Evolutionary conservation across 2,329 filamentous ascomycete species (phyloP), one percentile per base, ranked within the genome.

Genomic region (Fusarium sp.): DNA sequence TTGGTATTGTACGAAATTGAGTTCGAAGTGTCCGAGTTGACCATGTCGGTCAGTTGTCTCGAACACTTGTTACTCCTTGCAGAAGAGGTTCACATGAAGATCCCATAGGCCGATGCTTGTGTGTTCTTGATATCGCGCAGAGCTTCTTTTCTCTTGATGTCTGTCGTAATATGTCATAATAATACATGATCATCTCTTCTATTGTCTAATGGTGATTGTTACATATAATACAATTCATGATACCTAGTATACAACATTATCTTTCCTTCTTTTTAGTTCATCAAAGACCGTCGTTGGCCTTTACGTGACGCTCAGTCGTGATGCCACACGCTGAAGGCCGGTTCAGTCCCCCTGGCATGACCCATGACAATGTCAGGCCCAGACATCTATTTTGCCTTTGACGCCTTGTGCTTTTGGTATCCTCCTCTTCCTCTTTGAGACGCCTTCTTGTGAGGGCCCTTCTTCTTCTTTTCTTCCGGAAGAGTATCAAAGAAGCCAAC

Each of bases 171-270:
- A 39, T 24, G 28, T 37, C 14, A 5, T 19, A 28, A 40, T 37
- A 3, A 17, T 56, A 37, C 26, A 40, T 44, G 14, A 30, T 30
- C 14, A 45, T 41, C 22, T 9, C 15, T 10, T 62, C 28, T 37
- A 44, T 17, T 13, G 35, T 52, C 62, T 45, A 56, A 39, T 22
- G 39, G 20, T 63, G 43, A 14, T 62, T 65, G 58, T 40, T 67
- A 65, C 65, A 68, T 62, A 65, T 59, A 35, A 32, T 68, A 68
- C 44, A 68, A 10, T 5, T n/a, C 20, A 37, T 58, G 33, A 22
- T 37, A 22, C 2, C 35, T 45, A 51, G 4, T 49, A 58, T 65
- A 59, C 62, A 65, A 33, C 7, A 52, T 48, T 48, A 37, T 33
- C 24, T 47, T 47, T 43, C 19, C 40, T 47, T 60, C 10, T 26